Base-by-base conservation (phyloP, 2,329 filamentous ascomycete genomes). In the Pleurostoma richardsiae region DNA sequence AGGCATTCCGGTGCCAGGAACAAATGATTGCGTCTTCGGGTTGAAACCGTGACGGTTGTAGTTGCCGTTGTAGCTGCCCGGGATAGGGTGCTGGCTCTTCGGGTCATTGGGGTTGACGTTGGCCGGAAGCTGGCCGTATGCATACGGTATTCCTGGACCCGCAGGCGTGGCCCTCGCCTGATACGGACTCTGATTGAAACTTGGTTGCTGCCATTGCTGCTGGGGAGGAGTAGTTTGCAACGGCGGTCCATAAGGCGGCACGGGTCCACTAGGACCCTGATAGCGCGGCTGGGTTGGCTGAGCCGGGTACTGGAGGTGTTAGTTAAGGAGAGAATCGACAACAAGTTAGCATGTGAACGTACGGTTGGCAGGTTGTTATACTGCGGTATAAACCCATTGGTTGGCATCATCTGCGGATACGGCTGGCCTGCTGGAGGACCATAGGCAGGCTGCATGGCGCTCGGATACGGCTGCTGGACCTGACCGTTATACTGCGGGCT, bases 11-110 rank as follows among this genome's bases (percentile, higher is more conserved):
- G 66, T 72, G 50, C 80, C 72, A 2, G 92, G 92, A 28, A 96
- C 81, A 65, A 97, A 96, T 0, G 91, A 88, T 60, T 95, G 88
- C 11, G 88, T 96, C 69, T 95, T 91, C 1, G 91, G 92, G 61
- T 96, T 96, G 71, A 97, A 96, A 10, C 86, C 82, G 57, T 90
- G 88, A 48, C 90, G 79, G 60, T 87, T 89, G 55, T 81, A 65
- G 66, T 86, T 94, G 33, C 89, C 89, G 44, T 54, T 59, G 61
- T 82, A 95, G 66, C 86, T 94, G 33, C 89, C 89, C 10, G 90
- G 88, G 47, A 95, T 83, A 5, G 89, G 88, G 62, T 96, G 89
- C 60, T 90, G 86, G 48, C 79, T 81, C 64, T 87, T 84, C 6
- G 83, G 80, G 57, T 87, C 87, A 51, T 86, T 77, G 29, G 88